Evolutionary conservation across 331 rosid genomes (phyloP).

Genomic region (Arachis monticola): DNA sequence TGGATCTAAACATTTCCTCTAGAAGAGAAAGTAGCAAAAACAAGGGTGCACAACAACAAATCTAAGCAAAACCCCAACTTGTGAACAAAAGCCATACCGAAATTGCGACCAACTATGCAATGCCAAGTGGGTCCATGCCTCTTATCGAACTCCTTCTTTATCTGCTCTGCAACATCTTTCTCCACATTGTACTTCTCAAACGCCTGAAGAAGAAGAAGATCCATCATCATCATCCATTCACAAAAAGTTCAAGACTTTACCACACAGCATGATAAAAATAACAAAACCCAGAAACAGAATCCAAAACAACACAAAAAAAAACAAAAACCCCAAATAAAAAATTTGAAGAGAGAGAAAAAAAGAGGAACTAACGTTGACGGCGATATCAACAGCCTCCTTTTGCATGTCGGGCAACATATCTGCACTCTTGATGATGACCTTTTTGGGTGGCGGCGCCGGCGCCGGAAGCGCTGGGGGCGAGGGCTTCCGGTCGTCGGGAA

Average conservation of each 20-base stretch:
- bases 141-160: conserved; percentile 86
- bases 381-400: conserved; percentile 81
- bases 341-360: neutral
- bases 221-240: conserved; percentile 4
- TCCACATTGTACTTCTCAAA: conserved; percentile 79
- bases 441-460: conserved; percentile 45
- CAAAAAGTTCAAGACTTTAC: conserved; percentile 34
- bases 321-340: neutral
- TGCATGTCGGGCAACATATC: conserved; percentile 84
- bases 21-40: conserved; percentile 14
- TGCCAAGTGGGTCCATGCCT: conserved; percentile 93
- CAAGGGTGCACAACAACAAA: conserved; percentile 14
- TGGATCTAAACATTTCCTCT: conserved; percentile 50
- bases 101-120: conserved; percentile 92
- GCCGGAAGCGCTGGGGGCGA: conserved; percentile 38
- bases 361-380: conserved; percentile 60
- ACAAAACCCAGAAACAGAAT: conserved; percentile 32
- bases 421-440: conserved; percentile 77
- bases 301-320: neutral
- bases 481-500: conserved; percentile 65
- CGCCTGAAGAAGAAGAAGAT: conserved; percentile 50
- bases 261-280: neutral
- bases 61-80: conserved; percentile 20
- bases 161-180: conserved; percentile 82
- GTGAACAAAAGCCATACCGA: conserved; percentile 57